Evolutionary conservation across 176 grass and related monocot genomes (phyloP).

Genomic region (Olyra latifolia): DNA sequence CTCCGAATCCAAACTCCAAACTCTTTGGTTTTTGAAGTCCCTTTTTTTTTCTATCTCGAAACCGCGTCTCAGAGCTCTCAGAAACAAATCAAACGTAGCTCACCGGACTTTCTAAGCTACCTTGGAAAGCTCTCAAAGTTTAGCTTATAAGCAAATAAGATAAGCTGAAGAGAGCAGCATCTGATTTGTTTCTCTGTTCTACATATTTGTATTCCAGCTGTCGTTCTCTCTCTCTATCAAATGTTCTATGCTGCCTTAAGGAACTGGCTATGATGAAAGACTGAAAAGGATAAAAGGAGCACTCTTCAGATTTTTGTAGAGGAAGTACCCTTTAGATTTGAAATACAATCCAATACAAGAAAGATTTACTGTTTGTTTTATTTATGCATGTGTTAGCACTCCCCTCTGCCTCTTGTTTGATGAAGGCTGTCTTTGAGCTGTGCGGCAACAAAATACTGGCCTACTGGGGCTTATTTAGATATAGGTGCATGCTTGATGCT

Average conservation of each 20-base stretch:
- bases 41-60: no score
- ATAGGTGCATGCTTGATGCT: constrained; percentile 28
- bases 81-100: no score
- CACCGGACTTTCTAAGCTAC: no score
- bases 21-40: no score
- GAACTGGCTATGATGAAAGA: constrained; percentile 6
- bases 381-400: neutral
- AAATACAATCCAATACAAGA: neutral
- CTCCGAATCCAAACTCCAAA: no score
- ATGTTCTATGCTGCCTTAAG: neutral
- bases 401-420: neutral
- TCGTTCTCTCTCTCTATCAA: neutral
- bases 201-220: neutral
- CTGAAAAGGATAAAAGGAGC: neutral
- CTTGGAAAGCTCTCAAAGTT: no score
- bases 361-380: neutral
- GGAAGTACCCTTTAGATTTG: neutral
- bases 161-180: no score
- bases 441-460: neutral
- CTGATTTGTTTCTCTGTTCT: neutral
- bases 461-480: constrained; percentile 22
- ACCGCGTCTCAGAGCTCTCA: no score
- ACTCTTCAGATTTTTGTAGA: neutral
- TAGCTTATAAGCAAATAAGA: no score
- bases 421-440: constrained; percentile 5